Base-by-base conservation (phyloP, 2,329 filamentous ascomycete species). In the Arthroderma uncinatum region DNA sequence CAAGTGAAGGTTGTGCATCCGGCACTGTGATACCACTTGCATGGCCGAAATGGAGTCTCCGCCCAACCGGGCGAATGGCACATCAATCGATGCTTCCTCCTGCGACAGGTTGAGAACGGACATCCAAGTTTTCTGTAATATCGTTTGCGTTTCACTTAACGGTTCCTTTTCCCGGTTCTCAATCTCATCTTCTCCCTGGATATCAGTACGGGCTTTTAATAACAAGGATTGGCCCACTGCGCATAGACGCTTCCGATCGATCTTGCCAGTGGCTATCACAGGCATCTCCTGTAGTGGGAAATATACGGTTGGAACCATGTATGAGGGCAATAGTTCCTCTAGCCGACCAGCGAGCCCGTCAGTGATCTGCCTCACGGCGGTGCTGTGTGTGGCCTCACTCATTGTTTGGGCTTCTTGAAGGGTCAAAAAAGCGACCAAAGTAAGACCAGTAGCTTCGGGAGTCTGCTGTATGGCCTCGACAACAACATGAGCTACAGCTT, bases 351-450 rank as follows among this genome's bases (percentile, higher is more conserved):
- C n/a, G 3, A 4, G 3, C 4, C 4, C 14, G 19, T 47, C 5
- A 19, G 40, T 47, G 28, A 9, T 37, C 23, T 42, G 7, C 28
- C 25, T 16, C 4, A 10, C 25, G 19, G 14, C 30, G 12, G 30
- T 16, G 10, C n/a, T 50, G 1, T n/a, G 2, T 23, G 25, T 23
- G 9, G 34, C 19, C 4, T 47, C 12, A 16, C 7, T 5, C 14
- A 30, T 19, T 12, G n/a, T 14, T 14, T 50, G 25, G 8, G 14
- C 12, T 7, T 14, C 6, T 4, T 8, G 16, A 14, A 47, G 19
- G 1, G 19, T 21, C 12, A 47, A 12, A 57, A 79, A 78, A 1
- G 75, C 74, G 2, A 79, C 74, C 12, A 81, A 66, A 33, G 25
- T 33, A 19, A 34, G 12, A 5, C 14, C 9, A 4, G 25, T 8